Conservation (phyloP, 768 basidiomycete species). For the Cyathus striatus region DNA sequence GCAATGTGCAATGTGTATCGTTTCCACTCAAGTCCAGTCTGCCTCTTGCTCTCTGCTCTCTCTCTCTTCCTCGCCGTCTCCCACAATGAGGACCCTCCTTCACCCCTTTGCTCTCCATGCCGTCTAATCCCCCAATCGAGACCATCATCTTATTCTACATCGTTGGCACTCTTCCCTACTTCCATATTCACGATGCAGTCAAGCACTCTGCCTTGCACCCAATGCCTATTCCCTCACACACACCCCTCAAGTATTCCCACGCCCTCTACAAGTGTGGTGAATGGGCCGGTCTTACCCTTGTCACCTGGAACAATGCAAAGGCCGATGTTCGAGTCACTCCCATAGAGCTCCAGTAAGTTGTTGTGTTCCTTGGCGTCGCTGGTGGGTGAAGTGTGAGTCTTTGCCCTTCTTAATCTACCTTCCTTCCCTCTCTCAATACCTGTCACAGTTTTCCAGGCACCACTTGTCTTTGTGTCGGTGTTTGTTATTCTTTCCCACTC, state of each 20-base stretch:
- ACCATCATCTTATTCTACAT: conserved; percentile 88
- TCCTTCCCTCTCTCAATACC: no score
- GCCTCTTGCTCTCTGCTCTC: no score
- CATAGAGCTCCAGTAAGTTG: conserved; percentile 72
- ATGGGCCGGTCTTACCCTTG: conserved; percentile 60
- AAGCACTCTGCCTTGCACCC: conserved; percentile 86
- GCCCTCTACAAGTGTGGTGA: conserved; percentile 47
- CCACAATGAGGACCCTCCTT: conserved; percentile 52
- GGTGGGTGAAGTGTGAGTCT: conserved; percentile 18
- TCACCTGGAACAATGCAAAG: conserved; percentile 39
- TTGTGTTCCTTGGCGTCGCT: conserved; percentile 46
- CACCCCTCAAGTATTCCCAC: conserved; percentile 51
- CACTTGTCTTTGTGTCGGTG: no score
- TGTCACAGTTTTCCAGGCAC: no score
- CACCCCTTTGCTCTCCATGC: conserved; percentile 69
- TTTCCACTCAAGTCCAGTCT: no score
- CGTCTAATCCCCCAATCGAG: conserved; percentile 79
- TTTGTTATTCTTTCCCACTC: no score
- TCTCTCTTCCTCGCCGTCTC: not conserved
- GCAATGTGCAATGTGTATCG: no score
- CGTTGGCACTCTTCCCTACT: conserved; percentile 89
- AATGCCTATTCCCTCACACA: conserved; percentile 38
- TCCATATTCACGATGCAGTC: conserved; percentile 86
- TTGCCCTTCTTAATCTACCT: not conserved
- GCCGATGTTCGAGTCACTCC: conserved; percentile 23